Base-by-base conservation (phyloP, 83 land plant species). In the Picea mariana region DNA sequence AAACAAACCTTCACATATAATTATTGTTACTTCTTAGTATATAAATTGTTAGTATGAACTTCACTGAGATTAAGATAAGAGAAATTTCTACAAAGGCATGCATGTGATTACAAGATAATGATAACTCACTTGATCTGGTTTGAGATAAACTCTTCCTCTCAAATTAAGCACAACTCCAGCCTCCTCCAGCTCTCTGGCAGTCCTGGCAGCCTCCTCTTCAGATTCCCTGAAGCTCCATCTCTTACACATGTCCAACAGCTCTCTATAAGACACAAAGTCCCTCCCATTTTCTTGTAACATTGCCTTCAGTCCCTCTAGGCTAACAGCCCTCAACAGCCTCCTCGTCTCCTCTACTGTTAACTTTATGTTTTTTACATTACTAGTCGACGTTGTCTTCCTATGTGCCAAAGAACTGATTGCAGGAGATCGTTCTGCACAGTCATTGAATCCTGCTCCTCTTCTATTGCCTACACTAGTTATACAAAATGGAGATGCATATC, bases 161-260 rank as follows among this genome's bases (percentile, higher is more conserved):
- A 84, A 84, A 40, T 63, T 84, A 76, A 87, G 83, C 62, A 87
- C 86, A 7, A 84, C 87, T 11, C 83, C 83, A 15, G 88, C 83
- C 5, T 87, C 63, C 15, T 87, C 85, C 6, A 87, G 81, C 17
- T 65, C 75, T 20, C 34, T 86, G 64, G 80, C 88, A 81, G 81
- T 49, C 66, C 55, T n/a, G 11, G 15, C 60, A 24, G 86, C 86
- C 2, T 80, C 83, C 62, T 60, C 81, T 20, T 87, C 80, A 65
- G 34, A 26, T 62, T 79, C 61, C 18, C 62, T 79, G 79, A 80
- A 47, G 26, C 87, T 75, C 76, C 68, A 44, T n/a, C 59, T 62
- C 67, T 62, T 71, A 52, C 83, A 81, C 75, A 84, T 47, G 6
- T 84, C 73, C 68, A 87, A 71, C 23, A 87, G 71, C 76, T 87